A percentile compares a stretch with the other conserved stretches of the same genome.
Evolutionary conservation across 148 eudicot species (phyloP).

Genomic region (Talinum fruticosum): DNA sequence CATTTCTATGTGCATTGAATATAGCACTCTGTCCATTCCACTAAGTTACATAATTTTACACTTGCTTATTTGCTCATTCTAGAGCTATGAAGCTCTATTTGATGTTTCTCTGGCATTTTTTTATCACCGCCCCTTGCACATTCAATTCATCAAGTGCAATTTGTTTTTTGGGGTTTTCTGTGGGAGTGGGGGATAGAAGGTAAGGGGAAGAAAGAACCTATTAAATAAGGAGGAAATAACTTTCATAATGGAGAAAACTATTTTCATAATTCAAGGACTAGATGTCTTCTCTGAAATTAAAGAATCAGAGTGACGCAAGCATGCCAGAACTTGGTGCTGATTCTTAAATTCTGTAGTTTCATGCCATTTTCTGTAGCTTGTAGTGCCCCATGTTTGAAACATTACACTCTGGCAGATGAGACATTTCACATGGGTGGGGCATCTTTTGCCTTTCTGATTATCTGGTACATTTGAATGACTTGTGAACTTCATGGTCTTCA

Average conservation of each 20-base stretch:
- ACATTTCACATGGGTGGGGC: conserved; percentile 13
- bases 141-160: neutral
- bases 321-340: neutral
- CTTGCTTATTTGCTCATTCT: neutral
- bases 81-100: neutral
- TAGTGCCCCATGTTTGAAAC: neutral
- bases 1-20: neutral
- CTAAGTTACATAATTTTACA: too few species aligned
- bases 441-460: conserved; percentile 9
- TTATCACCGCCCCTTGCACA: neutral
- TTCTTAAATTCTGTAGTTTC: neutral
- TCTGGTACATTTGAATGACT: neutral
- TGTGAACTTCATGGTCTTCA: neutral
- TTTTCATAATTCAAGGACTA: neutral
- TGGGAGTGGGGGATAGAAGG: neutral
- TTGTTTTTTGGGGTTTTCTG: neutral
- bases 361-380: neutral
- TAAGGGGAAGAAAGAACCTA: conserved; percentile 7
- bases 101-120: neutral
- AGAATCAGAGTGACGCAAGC: neutral
- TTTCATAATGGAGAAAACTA: neutral
- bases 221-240: neutral
- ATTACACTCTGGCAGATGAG: conserved; percentile 16
- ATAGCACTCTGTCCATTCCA: too few species aligned
- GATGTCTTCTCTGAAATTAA: neutral